Percentiles rank a stretch among this genome's conserved stretches.
Evolutionary conservation across 2,329 filamentous ascomycete species (phyloP).

Genomic region (Diaporthe sp.): DNA sequence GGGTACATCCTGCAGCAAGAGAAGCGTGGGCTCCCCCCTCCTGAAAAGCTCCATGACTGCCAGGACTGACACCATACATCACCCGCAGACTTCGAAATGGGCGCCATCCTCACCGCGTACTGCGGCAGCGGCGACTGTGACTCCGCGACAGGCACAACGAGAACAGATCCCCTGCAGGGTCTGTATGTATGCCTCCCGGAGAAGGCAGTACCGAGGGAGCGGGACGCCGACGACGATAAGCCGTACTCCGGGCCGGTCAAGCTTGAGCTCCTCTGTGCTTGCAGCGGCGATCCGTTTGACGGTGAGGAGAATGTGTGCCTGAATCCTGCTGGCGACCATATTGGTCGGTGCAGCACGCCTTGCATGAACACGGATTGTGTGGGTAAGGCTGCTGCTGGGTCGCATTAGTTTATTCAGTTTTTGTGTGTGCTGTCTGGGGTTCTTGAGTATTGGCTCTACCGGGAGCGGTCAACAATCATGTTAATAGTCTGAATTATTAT

Average conservation of each 20-base stretch:
- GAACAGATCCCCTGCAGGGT: slow-evolving; percentile 39
- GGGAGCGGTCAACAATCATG: neutral
- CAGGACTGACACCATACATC: neutral
- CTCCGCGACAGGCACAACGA: slow-evolving; percentile 34
- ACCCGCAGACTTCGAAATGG: slow-evolving; percentile 36
- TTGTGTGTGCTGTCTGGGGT: neutral
- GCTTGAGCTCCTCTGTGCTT: slow-evolving; percentile 41
- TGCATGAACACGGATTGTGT: slow-evolving; percentile 23
- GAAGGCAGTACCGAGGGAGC: slow-evolving; percentile 34
- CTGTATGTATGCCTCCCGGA: slow-evolving; percentile 39
- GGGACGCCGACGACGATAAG: slow-evolving; percentile 17
- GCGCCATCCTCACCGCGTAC: slow-evolving; percentile 41
- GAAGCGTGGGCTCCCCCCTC: slow-evolving; percentile 18
- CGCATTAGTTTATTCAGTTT: neutral
- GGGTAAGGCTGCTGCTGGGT: too few species aligned
- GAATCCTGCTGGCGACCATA: slow-evolving; percentile 39
- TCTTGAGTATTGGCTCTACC: neutral
- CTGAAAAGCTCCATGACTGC: too few species aligned
- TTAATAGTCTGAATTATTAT: neutral
- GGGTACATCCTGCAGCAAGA: slow-evolving; percentile 40
- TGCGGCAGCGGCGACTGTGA: slow-evolving; percentile 39
- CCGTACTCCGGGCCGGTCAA: slow-evolving; percentile 41
- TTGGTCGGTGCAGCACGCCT: slow-evolving; percentile 39
- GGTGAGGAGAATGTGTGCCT: slow-evolving; percentile 39
- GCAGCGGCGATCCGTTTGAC: slow-evolving; percentile 34